phyloP scores from a whole-genome alignment of 352 stramenopile genomes.

The Phytophthora cryptogea region DNA sequence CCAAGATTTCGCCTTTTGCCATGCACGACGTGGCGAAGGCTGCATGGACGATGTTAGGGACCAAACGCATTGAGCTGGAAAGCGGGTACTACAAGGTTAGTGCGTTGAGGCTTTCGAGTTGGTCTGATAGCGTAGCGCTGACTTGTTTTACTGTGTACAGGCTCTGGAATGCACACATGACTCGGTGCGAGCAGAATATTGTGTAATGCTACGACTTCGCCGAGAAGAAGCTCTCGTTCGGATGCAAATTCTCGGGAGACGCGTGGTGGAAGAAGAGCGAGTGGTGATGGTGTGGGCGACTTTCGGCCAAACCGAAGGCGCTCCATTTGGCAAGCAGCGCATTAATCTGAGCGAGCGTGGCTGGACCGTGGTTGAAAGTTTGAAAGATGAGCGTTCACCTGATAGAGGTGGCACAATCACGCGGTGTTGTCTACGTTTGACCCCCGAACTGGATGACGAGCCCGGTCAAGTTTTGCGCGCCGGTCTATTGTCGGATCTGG shows the following conservation, averaged over 20 bases:
- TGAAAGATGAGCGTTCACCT: background rate
- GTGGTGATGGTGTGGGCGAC: conserved; percentile 34
- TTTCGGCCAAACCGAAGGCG: conserved; percentile 26
- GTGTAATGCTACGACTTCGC: conserved; percentile 20
- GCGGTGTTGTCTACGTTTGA: conserved; percentile 20
- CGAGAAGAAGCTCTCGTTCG: conserved; percentile 24
- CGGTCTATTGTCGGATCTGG: conserved; percentile 19
- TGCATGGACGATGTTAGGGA: conserved; percentile 13
- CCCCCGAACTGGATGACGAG: conserved; percentile 7
- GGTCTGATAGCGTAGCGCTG: background rate
- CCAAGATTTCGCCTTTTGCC: conserved; percentile 25
- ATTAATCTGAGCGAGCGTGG: conserved; percentile 33
- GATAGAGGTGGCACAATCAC: conserved; percentile 5
- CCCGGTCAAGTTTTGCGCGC: background rate
- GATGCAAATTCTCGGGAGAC: conserved; percentile 34
- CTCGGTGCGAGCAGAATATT: conserved; percentile 25
- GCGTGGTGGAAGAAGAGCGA: conserved; percentile 26
- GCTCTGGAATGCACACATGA: conserved; percentile 30
- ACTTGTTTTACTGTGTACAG: conserved; percentile 4
- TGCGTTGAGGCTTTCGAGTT: background rate
- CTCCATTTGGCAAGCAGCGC: conserved; percentile 14
- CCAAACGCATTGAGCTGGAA: conserved; percentile 11
- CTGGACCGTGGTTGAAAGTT: conserved; percentile 31
- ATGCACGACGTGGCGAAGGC: conserved; percentile 11
- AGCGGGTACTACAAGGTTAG: conserved; percentile 29